Percentiles rank a stretch among this genome's conserved stretches.
Evolutionary conservation across 108 stramenopile species (phyloP).

Genomic region (Skeletonema menzelii): DNA sequence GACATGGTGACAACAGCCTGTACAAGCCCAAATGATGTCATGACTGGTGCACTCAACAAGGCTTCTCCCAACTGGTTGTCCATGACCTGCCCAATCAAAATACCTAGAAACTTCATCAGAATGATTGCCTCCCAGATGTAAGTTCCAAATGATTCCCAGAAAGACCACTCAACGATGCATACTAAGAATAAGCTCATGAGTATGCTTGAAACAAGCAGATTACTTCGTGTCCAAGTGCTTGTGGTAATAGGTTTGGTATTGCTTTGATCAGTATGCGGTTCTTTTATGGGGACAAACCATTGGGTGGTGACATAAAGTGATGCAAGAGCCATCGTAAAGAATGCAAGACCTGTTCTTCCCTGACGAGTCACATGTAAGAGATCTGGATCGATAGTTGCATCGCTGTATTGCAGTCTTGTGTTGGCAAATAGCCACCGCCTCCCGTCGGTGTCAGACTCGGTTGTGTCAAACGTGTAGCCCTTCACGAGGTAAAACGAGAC

Average conservation of each 20-base stretch:
- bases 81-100: slow-evolving; percentile 53
- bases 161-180: slow-evolving; percentile 74
- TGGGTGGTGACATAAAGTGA: slow-evolving; percentile 46
- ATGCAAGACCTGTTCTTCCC: slow-evolving; percentile 78
- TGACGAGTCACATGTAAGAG: slow-evolving; percentile 41
- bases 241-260: slow-evolving; percentile 44
- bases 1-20: slow-evolving; percentile 65
- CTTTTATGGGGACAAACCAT: slow-evolving; percentile 66
- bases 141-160: slow-evolving; percentile 71
- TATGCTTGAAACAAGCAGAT: slow-evolving; percentile 67
- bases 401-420: slow-evolving; percentile 58
- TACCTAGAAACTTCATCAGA: slow-evolving; percentile 64
- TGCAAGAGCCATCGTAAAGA: slow-evolving; percentile 58
- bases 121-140: slow-evolving; percentile 83
- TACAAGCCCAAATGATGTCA: slow-evolving; percentile 64
- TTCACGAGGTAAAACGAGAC: slow-evolving; percentile 38
- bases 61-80: slow-evolving; percentile 73
- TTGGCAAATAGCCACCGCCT: slow-evolving; percentile 26
- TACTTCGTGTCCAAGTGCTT: slow-evolving; percentile 64
- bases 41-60: slow-evolving; percentile 71
- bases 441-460: slow-evolving; percentile 21
- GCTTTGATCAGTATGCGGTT: slow-evolving; percentile 32
- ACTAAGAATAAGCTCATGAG: slow-evolving; percentile 67
- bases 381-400: slow-evolving; percentile 51
- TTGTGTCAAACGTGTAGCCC: slow-evolving; percentile 27